Percentiles rank a stretch among this genome's conserved stretches.
Evolutionary conservation across 2,329 filamentous ascomycete species (phyloP).

Genomic region (Seiridium cupressi): DNA sequence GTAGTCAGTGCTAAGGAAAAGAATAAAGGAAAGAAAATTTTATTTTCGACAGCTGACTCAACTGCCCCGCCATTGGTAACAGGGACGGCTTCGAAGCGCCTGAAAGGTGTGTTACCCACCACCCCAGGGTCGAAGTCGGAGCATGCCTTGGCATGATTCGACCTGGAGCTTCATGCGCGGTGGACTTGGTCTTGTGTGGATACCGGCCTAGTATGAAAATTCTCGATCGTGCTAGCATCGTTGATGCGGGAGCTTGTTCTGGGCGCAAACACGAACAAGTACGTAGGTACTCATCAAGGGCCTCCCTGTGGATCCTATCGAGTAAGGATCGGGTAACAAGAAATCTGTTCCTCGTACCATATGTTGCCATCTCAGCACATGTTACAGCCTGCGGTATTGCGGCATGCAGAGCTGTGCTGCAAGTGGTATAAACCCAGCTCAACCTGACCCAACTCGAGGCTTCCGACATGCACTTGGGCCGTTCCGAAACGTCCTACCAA

Average conservation of each 20-base stretch:
- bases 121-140: background rate
- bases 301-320: slow-evolving; percentile 5
- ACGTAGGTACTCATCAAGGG: background rate
- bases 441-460: background rate
- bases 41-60: slow-evolving; percentile 6
- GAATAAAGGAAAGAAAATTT: background rate
- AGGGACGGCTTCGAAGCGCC: background rate
- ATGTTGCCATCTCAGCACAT: background rate
- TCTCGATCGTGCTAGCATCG: background rate
- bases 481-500: background rate
- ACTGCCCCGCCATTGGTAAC: slow-evolving; percentile 8
- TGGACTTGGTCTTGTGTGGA: background rate
- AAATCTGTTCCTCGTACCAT: background rate
- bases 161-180: background rate
- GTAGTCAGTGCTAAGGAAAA: background rate
- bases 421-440: background rate
- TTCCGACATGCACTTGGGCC: background rate
- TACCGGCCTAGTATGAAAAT: background rate
- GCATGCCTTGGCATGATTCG: background rate
- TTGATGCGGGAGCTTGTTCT: slow-evolving; percentile 2
- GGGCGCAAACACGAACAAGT: background rate
- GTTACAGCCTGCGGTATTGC: background rate
- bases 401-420: background rate
- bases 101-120: background rate
- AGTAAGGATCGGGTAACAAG: slow-evolving; percentile 4